Evolutionary conservation across 2,329 filamentous ascomycete genomes (phyloP), one percentile per base, ranked within the genome.

Genomic region (Fusarium ramigenum): DNA sequence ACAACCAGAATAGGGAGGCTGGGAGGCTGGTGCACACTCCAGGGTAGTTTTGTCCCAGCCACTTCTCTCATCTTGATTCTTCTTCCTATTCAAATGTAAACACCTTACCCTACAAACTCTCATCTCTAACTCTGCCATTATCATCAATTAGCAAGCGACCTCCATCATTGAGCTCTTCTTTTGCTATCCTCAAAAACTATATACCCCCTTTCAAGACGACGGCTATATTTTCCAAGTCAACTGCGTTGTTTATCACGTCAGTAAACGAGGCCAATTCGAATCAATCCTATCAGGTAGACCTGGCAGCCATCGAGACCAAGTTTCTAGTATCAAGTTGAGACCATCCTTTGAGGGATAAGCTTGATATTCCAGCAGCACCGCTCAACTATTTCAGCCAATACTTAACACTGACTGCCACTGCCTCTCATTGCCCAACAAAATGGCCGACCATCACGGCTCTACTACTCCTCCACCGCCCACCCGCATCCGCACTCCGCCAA

Each of bases 401-500:
- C 32, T 59, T 58, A 61, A 61, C 68, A 72, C 69, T 63, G 60
- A 64, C 36, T 54, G 36, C 50, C 50, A 54, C 50, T 40, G 50
- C 50, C 50, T 28, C 23, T 54, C 53, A 43, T 52, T 68, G 52
- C 28, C 50, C 47, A 43, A 58, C 75, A 79, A 59, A 14, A 82
- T 82, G 80, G 75, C 75, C 53, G 74, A 75, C 57, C 66, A 65
- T 59, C 74, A 73, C 46, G 71, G 75, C 62, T 77, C 87, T 60
- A 81, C 85, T 59, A 93, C 92, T 47, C 91, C 92, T 73, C 88
- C 91, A 57, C 90, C 89, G 71, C 85, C 88, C 42, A 81, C 84
- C 46, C 83, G 84, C 72, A 83, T 93, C 70, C 89, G 85, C 79
- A 93, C 91, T 54, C 93, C 93, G 69, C 88, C 89, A 44, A 91